These are phyloP conservation scores for Solanum habrochaites DNA, from an alignment of 257 asterid species.

Conservation along the genomic window DNA sequence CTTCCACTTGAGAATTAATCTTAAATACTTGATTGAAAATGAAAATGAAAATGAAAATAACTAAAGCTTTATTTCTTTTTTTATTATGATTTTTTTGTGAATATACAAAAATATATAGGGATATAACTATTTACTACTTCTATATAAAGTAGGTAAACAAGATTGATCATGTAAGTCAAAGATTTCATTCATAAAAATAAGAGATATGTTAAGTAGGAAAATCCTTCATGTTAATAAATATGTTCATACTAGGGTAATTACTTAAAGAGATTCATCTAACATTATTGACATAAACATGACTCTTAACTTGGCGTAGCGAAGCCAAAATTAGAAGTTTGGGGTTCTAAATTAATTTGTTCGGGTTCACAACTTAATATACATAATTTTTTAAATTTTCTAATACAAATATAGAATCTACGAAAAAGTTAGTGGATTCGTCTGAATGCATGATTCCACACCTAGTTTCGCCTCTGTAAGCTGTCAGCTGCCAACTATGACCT, in stretches of 20 bases:
- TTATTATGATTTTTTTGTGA: no score
- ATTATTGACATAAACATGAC: not conserved
- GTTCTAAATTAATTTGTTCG: no score
- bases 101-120: not conserved
- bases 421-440: no score
- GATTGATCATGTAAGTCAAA: not conserved
- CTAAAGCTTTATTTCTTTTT: no score
- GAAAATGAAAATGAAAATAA: not conserved
- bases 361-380: no score
- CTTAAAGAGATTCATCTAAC: not conserved
- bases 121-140: not conserved
- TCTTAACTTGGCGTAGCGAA: no score
- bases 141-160: not conserved
- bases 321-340: no score
- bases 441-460: no score
- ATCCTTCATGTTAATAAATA: not conserved
- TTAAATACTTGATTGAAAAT: not conserved
- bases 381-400: no score
- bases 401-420: no score
- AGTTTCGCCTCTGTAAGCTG: no score
- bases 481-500: no score
- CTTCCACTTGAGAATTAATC: not conserved
- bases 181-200: not conserved
- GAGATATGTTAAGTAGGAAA: not conserved
- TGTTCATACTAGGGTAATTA: not conserved